These are phyloP conservation scores for Thraustochytrium sp. DNA, from an alignment of 352 stramenopile genomes.

Conservation along the genomic window DNA sequence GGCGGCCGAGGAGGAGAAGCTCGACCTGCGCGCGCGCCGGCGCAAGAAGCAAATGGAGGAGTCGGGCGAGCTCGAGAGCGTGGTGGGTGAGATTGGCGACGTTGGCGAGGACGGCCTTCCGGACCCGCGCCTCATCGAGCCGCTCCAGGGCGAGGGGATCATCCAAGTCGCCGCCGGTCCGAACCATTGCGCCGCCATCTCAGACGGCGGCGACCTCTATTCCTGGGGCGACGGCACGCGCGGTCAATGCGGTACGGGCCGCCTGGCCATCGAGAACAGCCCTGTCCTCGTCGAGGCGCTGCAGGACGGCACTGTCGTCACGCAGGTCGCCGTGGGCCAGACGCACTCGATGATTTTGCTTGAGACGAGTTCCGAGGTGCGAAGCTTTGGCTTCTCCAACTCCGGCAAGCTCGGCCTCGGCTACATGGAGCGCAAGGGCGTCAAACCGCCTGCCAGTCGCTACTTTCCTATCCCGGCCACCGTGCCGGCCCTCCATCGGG, in stretches of 20 bases:
- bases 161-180: conserved; percentile 61
- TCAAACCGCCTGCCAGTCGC: neutral
- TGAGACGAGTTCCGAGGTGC: neutral
- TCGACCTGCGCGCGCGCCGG: neutral
- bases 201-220: conserved; percentile 66
- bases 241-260: conserved; percentile 50
- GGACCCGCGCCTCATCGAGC: neutral
- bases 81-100: neutral
- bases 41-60: neutral
- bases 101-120: conserved; percentile 13
- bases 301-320: neutral
- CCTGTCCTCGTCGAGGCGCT: conserved; percentile 25
- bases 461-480: conserved; percentile 5
- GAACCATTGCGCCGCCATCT: conserved; percentile 60
- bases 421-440: conserved; percentile 24
- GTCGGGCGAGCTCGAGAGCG: neutral
- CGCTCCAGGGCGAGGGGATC: conserved; percentile 46
- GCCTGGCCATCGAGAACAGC: neutral
- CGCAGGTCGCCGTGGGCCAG: conserved; percentile 1
- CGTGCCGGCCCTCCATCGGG: neutral
- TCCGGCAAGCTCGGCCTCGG: conserved; percentile 28
- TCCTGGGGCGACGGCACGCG: conserved; percentile 63
- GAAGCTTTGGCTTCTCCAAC: conserved; percentile 34
- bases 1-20: neutral
- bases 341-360: conserved; percentile 37